Percentiles rank a stretch among this genome's conserved stretches.
These are phyloP conservation scores for Phlebopus sp. DNA, from an alignment of 1,284 basidiomycete genomes.

Conservation along the genomic window DNA sequence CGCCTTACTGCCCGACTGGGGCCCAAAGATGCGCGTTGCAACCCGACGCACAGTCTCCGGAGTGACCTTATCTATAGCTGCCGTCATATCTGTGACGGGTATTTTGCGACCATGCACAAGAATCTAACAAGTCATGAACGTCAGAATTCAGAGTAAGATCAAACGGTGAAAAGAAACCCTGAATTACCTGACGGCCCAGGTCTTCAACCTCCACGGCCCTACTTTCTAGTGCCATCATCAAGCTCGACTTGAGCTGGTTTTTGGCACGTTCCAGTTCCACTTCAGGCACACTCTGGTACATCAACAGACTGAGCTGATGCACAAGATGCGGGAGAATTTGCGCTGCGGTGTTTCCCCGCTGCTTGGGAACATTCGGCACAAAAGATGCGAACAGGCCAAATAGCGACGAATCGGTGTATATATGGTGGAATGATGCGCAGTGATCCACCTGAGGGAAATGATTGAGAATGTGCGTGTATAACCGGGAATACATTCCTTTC, in stretches of 20 bases:
- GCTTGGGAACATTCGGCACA: constrained; percentile 62
- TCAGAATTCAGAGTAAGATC: constrained; percentile 1
- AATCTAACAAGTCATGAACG: constrained; percentile 48
- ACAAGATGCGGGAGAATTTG: constrained; percentile 85
- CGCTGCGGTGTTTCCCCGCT: constrained; percentile 57
- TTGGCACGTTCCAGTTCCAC: constrained; percentile 84
- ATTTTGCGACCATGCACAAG: constrained; percentile 91
- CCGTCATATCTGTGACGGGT: constrained; percentile 89
- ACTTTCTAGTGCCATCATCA: constrained; percentile 97
- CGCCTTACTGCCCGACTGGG: constrained; percentile 57
- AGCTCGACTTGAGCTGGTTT: constrained; percentile 92
- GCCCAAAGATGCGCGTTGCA: constrained; percentile 70
- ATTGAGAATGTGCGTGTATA: constrained; percentile 98
- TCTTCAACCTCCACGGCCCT: constrained; percentile 89
- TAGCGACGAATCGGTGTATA: constrained; percentile 92
- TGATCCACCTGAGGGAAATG: constrained; percentile 93
- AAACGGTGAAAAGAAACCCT: constrained; percentile 1
- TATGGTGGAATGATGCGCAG: constrained; percentile 98
- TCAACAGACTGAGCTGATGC: constrained; percentile 75
- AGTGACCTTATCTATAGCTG: constrained; percentile 82
- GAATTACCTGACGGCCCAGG: constrained; percentile 72
- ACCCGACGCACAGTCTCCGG: constrained; percentile 70
- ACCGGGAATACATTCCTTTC: constrained; percentile 98
- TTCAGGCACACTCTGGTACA: constrained; percentile 64
- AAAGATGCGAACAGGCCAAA: constrained; percentile 95